Evolutionary conservation across 352 stramenopile genomes (phyloP).

Genomic region (Blastocystis sp.): DNA sequence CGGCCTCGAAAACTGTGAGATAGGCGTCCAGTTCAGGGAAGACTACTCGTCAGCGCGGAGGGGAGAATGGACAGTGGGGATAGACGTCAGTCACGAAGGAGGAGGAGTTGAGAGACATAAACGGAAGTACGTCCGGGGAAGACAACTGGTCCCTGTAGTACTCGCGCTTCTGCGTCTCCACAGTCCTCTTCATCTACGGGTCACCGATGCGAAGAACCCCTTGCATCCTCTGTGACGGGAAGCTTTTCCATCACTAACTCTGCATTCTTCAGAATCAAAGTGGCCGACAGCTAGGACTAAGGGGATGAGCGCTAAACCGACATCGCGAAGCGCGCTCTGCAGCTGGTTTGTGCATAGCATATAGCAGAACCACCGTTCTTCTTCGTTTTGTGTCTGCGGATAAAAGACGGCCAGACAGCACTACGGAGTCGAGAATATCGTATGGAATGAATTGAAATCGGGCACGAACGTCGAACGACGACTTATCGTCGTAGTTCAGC

Average conservation of each 20-base stretch:
- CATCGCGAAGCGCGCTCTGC: background rate
- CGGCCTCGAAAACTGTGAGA: background rate
- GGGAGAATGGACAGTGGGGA: background rate
- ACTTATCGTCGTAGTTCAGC: background rate
- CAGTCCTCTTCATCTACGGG: background rate
- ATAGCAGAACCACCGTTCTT: slow-evolving; percentile 41
- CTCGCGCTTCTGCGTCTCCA: slow-evolving; percentile 31
- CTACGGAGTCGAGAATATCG: slow-evolving; percentile 45
- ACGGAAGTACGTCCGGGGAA: slow-evolving; percentile 33
- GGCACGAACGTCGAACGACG: background rate
- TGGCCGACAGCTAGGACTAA: slow-evolving; percentile 22
- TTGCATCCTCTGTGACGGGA: slow-evolving; percentile 33
- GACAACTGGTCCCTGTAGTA: slow-evolving; percentile 54
- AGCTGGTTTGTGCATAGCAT: background rate
- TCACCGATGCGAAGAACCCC: background rate
- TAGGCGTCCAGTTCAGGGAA: background rate
- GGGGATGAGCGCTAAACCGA: background rate
- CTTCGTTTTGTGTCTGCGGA: background rate
- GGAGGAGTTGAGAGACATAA: slow-evolving; percentile 39
- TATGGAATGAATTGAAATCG: slow-evolving; percentile 38
- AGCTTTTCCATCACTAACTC: background rate
- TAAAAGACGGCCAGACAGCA: background rate
- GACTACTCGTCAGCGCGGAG: background rate
- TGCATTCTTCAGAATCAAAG: background rate
- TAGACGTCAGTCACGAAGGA: slow-evolving; percentile 3